phyloP scores from a whole-genome alignment of 2,329 filamentous ascomycete species.

The Venturia pyrina region DNA sequence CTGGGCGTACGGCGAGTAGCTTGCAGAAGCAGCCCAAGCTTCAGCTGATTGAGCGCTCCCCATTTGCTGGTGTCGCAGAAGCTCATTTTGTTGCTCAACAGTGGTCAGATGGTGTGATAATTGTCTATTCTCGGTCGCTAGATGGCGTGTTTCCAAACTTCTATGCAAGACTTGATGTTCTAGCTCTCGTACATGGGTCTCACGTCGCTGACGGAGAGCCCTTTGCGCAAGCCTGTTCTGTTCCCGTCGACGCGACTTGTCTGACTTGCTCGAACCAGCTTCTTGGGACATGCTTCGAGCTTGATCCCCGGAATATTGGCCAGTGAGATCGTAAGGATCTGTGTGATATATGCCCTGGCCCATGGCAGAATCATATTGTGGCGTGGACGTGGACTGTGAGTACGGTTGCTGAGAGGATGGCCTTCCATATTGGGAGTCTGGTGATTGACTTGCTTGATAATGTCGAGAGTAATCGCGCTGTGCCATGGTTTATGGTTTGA shows the following conservation, averaged over 20 bases:
- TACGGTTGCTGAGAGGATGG: neutral
- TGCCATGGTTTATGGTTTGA: neutral
- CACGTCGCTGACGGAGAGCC: conserved; percentile 9
- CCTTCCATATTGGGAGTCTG: neutral
- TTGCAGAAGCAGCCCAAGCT: neutral
- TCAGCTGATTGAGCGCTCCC: neutral
- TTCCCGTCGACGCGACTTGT: conserved; percentile 7
- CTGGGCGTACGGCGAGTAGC: neutral
- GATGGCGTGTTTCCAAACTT: conserved; percentile 9
- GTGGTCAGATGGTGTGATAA: conserved; percentile 6
- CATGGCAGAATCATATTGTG: conserved; percentile 1
- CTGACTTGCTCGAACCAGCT: neutral
- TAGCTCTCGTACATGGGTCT: conserved; percentile 9
- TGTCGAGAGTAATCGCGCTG: conserved; percentile 5
- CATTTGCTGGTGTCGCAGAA: conserved; percentile 5
- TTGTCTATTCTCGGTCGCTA: conserved; percentile 6
- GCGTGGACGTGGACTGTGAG: neutral
- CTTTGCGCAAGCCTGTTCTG: conserved; percentile 11
- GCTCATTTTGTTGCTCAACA: conserved; percentile 4
- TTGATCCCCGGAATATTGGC: neutral
- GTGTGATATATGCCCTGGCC: neutral
- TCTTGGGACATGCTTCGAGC: neutral
- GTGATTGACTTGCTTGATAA: neutral
- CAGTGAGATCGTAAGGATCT: neutral
- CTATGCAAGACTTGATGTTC: conserved; percentile 9